These are phyloP conservation scores for Vitis rotundifolia DNA, from an alignment of 164 flowering plant genomes.

Conservation along the genomic window DNA sequence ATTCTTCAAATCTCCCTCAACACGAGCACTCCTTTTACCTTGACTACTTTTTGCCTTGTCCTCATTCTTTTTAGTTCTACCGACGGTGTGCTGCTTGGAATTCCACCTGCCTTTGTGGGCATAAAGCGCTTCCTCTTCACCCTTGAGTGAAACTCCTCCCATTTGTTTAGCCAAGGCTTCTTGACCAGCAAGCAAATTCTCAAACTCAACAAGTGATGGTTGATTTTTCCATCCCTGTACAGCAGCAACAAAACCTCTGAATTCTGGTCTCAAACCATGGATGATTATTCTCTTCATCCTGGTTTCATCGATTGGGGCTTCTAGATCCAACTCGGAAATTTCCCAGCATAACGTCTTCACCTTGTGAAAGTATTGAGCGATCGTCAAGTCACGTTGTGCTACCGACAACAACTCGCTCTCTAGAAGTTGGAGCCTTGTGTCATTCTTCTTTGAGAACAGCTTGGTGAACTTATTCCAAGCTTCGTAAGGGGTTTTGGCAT, in stretches of 20 bases:
- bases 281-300: conserved; percentile 19
- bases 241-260: conserved; percentile 1
- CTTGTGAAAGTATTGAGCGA: too few relatives aligned
- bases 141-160: background rate
- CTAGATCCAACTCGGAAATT: too few relatives aligned
- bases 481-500: too few relatives aligned
- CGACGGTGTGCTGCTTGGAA: background rate
- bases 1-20: too few relatives aligned
- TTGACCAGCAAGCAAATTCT: conserved; percentile 13
- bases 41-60: background rate
- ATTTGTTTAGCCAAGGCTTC: conserved; percentile 27
- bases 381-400: too few relatives aligned
- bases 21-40: too few relatives aligned
- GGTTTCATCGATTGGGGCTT: background rate
- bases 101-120: background rate
- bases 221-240: conserved; percentile 17
- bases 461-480: too few relatives aligned
- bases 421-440: too few relatives aligned
- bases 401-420: too few relatives aligned
- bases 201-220: conserved; percentile 9
- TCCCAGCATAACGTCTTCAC: too few relatives aligned
- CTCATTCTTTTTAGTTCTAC: background rate
- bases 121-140: conserved; percentile 13
- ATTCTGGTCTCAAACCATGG: conserved; percentile 15
- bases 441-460: too few relatives aligned